These are phyloP conservation scores for Crotalaria pallida DNA, from an alignment of 306 rosid species.

Conservation along the genomic window DNA sequence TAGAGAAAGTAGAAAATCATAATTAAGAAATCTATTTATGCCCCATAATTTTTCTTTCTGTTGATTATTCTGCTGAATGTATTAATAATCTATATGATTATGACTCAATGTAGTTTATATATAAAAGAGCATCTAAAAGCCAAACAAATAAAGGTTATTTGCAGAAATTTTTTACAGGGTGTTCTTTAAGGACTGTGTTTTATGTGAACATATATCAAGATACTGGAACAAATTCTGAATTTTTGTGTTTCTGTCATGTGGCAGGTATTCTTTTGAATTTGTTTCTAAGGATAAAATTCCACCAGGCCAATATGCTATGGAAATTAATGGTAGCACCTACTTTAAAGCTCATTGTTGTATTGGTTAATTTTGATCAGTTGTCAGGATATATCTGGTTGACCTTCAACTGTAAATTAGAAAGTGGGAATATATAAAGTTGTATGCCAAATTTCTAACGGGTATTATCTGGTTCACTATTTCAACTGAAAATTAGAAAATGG, in stretches of 20 bases:
- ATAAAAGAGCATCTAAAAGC: neutral
- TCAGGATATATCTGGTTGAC: slow-evolving; percentile 3
- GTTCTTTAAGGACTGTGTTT: neutral
- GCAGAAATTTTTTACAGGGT: too few relatives aligned
- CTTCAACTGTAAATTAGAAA: neutral
- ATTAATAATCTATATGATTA: neutral
- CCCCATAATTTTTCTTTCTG: neutral
- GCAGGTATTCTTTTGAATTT: slow-evolving; percentile 71
- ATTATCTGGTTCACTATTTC: neutral
- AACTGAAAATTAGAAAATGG: too few relatives aligned
- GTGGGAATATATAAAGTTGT: neutral
- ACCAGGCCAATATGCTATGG: slow-evolving; percentile 68
- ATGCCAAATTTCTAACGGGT: neutral
- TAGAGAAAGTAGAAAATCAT: neutral
- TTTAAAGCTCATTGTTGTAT: slow-evolving; percentile 8
- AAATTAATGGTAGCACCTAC: slow-evolving; percentile 46
- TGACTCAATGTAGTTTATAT: neutral
- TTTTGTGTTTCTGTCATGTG: slow-evolving; percentile 24
- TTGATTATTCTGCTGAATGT: neutral
- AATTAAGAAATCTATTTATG: neutral
- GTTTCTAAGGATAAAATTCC: slow-evolving; percentile 74
- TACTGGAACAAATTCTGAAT: slow-evolving; percentile 9
- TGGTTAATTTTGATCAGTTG: neutral
- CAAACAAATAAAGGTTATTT: too few relatives aligned
- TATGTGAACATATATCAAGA: slow-evolving; percentile 6